Conservation (phyloP, 2,329 filamentous ascomycete species). For the Orbilia oligospora region DNA sequence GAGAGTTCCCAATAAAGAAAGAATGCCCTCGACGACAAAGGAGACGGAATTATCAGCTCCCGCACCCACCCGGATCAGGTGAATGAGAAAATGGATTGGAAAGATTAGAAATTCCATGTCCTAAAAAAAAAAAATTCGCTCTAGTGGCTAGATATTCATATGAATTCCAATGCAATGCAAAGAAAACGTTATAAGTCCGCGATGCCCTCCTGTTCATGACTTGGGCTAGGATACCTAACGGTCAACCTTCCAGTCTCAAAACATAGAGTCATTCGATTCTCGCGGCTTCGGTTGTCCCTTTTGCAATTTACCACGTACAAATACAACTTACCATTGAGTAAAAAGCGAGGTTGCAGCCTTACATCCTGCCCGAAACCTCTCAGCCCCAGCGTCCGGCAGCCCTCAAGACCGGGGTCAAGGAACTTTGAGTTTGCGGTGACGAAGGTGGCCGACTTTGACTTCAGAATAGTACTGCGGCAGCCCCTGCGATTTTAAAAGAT, state of each 20-base stretch:
- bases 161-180: conserved; percentile 6
- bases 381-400: conserved; percentile 46
- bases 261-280: conserved; percentile 29
- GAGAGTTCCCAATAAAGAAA: conserved; percentile 1
- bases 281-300: conserved; percentile 25
- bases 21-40: conserved; percentile 19
- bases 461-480: not conserved
- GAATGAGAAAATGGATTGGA: conserved; percentile 11
- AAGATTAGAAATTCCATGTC: conserved; percentile 36
- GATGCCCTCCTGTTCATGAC: conserved; percentile 3
- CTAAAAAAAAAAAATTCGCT: conserved; percentile 19
- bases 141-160: conserved; percentile 39
- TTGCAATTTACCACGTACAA: conserved; percentile 27
- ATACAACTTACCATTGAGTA: conserved; percentile 15
- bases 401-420: conserved; percentile 16
- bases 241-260: conserved; percentile 20
- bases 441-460: conserved; percentile 15
- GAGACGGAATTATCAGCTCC: conserved; percentile 27
- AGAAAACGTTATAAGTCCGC: conserved; percentile 26
- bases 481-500: conserved; percentile 26
- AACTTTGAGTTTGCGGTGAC: conserved; percentile 17
- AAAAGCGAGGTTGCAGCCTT: conserved; percentile 45
- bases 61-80: conserved; percentile 36
- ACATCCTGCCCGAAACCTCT: conserved; percentile 39
- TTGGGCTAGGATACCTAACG: conserved; percentile 18